Percentiles rank a stretch among this genome's conserved stretches.
Conservation (phyloP, 345 rosid genomes). For the Garcia nutans region DNA sequence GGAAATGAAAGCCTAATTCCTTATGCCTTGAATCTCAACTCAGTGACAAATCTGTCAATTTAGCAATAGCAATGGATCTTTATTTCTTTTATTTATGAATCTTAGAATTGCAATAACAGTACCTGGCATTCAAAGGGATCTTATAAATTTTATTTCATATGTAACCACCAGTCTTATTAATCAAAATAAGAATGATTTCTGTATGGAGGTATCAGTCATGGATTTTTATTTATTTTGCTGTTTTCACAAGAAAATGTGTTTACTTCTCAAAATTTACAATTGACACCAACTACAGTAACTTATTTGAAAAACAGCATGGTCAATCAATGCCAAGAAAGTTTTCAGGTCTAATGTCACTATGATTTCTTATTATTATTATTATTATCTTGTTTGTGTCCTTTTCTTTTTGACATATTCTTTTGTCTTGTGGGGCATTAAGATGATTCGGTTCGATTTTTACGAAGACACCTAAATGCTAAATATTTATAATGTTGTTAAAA, state of each 20-base stretch:
- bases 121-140: not conserved
- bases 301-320: conserved; percentile 15
- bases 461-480: not conserved
- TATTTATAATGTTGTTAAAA: not conserved
- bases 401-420: not conserved
- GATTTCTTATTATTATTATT: not conserved
- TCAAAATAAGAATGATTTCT: conserved; percentile 45
- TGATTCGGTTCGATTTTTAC: not conserved
- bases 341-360: conserved; percentile 38
- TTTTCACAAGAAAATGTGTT: not conserved
- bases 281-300: conserved; percentile 30
- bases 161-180: conserved; percentile 20
- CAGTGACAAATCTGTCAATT: not conserved
- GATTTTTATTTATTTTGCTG: conserved; percentile 11
- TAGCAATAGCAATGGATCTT: not conserved
- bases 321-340: conserved; percentile 24
- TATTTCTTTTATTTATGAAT: not conserved
- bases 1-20: not conserved
- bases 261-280: conserved; percentile 30
- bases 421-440: not conserved
- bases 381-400: not conserved
- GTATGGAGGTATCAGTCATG: conserved; percentile 52
- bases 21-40: not conserved
- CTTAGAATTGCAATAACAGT: not conserved
- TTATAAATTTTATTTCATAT: not conserved